Conservation (phyloP, 371 early-diverging fungal species). For the Encephalitozoon cuniculi region DNA sequence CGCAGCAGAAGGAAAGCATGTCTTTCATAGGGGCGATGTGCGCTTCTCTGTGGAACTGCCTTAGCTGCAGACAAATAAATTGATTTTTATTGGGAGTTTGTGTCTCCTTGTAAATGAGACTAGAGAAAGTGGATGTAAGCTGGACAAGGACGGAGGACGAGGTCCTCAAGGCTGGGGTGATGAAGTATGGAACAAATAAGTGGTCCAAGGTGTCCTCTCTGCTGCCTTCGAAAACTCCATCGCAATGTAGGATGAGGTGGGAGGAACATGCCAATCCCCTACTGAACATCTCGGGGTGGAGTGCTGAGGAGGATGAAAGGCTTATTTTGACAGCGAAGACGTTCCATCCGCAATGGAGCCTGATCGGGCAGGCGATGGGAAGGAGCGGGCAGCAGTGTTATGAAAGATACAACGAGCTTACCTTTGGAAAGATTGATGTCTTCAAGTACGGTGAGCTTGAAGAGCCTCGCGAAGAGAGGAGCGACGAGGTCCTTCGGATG, state of each 20-base stretch:
- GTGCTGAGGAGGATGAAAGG: not conserved
- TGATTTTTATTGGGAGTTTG: constrained; percentile 9
- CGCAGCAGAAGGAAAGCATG: constrained; percentile 14
- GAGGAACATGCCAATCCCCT: not conserved
- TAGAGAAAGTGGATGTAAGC: constrained; percentile 13
- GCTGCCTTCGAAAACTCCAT: constrained; percentile 2
- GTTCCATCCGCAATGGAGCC: constrained; percentile 24
- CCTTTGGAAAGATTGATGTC: constrained; percentile 8
- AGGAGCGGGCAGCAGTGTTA: constrained; percentile 21
- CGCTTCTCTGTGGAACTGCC: not conserved
- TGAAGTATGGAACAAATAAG: constrained; percentile 43
- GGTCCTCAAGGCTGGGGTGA: constrained; percentile 28
- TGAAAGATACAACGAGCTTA: constrained; percentile 22
- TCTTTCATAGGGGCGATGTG: not conserved
- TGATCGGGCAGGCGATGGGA: constrained; percentile 17
- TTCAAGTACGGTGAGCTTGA: constrained; percentile 21
- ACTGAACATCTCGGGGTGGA: not conserved
- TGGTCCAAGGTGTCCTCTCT: constrained; percentile 39
- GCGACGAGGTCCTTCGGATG: not conserved
- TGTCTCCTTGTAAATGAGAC: not conserved
- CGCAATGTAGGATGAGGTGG: constrained; percentile 23
- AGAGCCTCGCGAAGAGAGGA: not conserved
- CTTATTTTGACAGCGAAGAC: not conserved
- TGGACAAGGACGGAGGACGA: constrained; percentile 35
- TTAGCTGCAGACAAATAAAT: not conserved